Evolutionary conservation across 345 rosid species (phyloP), one percentile per base, ranked within the genome.

Genomic region (Diplotaxis tenuifolia): DNA sequence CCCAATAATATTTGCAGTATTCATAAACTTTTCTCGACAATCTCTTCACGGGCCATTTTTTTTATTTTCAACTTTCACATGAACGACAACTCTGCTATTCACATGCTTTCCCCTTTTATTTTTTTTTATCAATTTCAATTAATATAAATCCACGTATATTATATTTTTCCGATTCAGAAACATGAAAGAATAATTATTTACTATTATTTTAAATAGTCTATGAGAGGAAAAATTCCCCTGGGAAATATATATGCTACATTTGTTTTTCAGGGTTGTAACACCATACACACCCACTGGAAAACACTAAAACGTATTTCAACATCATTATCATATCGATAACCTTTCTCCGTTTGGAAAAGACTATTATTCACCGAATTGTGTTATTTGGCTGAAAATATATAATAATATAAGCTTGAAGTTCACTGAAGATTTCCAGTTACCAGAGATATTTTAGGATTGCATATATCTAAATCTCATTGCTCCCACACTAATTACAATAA

Each of bases 21-120:
- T 76, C 79, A 62, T 15, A 38, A 68, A 53, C 38, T 76, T 69
- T 63, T 55, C 42, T 64, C 71, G 79, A 69, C 79, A 76, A 76
- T 62, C 60, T 62, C 71, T 76, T 76, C 79, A 70, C 79, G 79
- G 79, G 53, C 70, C 75, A 69, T 0, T 42, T 40, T 75, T 74
- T 53, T 40, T 10, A 45, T 45, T 4, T 27, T 12, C 8, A 63
- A 32, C 56, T 52, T 75, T 75, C 74, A 69, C 75, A 75, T 75
- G 75, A 70, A 76, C 79, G 71, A 76, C 79, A 76, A 76, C 59
- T 69, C 71, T 76, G 79, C 68, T 74, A 63, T 63, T 63, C 79
- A 76, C 79, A 76, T 76, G 79, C 70, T 21, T 62, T 63, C 7
- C 63, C 52, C 71, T 56, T 76, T 70, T 64, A 14, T 54, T 54